Conservation (phyloP, 2,329 filamentous ascomycete genomes). For the Penicillium sp. region DNA sequence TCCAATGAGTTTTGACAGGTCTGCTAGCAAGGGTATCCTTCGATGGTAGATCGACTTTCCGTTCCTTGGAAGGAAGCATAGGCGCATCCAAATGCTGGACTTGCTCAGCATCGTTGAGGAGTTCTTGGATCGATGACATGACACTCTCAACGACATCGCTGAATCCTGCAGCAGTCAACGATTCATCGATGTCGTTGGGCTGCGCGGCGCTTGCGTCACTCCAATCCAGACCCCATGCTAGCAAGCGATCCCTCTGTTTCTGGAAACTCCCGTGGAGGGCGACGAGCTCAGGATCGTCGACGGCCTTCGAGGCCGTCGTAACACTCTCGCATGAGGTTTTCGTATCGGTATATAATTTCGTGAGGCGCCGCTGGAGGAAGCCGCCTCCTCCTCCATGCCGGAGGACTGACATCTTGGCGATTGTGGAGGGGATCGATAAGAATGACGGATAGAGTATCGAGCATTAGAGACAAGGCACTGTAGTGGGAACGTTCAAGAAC, state of each 20-base stretch:
- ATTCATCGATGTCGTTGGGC: constrained; percentile 63
- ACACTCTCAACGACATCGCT: constrained; percentile 65
- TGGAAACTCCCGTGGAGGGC: constrained; percentile 60
- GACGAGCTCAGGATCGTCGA: constrained; percentile 54
- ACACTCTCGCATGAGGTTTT: constrained; percentile 62
- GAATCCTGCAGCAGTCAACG: constrained; percentile 60
- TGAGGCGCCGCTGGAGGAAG: constrained; percentile 52
- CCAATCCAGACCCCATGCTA: constrained; percentile 67
- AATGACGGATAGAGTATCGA: constrained; percentile 14
- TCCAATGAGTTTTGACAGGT: constrained; percentile 46
- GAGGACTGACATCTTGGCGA: constrained; percentile 48
- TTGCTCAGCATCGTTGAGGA: constrained; percentile 61
- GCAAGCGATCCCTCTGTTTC: constrained; percentile 63
- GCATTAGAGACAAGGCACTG: constrained; percentile 16
- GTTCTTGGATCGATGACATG: constrained; percentile 63
- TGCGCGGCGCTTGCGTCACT: constrained; percentile 59
- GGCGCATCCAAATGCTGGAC: constrained; percentile 51
- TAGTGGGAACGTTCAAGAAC: constrained; percentile 11
- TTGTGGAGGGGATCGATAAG: constrained; percentile 19
- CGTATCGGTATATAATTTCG: constrained; percentile 63
- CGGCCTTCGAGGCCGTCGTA: constrained; percentile 49
- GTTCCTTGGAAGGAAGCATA: constrained; percentile 39
- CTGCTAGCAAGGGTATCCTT: constrained; percentile 34
- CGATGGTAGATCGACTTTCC: constrained; percentile 31
- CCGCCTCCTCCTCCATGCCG: constrained; percentile 42